A percentile compares a stretch with the other conserved stretches of the same genome.
These are phyloP conservation scores for Pouteria campechiana DNA, from an alignment of 179 eudicot species.

Conservation along the genomic window DNA sequence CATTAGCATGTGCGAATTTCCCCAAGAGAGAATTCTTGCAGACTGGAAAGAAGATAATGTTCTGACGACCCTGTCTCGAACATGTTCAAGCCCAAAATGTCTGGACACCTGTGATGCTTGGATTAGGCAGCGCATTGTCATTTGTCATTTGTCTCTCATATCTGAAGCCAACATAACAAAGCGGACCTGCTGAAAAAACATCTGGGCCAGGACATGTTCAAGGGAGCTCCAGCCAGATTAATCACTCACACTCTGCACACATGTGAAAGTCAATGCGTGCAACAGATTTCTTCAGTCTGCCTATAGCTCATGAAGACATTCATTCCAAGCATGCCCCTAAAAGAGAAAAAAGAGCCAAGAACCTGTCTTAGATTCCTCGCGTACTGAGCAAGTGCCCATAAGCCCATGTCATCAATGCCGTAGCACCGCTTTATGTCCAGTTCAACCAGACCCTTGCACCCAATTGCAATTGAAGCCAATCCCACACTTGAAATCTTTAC, in stretches of 20 bases:
- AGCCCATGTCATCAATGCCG: slow-evolving; percentile 55
- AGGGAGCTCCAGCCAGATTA: no score
- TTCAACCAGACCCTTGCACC: slow-evolving; percentile 51
- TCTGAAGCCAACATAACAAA: not conserved
- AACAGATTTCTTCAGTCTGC: no score
- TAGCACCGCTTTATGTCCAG: slow-evolving; percentile 62
- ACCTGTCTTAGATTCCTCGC: slow-evolving; percentile 62
- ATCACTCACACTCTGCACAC: no score
- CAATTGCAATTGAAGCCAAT: slow-evolving; percentile 44
- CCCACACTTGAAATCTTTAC: slow-evolving; percentile 35
- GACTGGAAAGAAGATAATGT: not conserved
- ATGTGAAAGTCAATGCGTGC: no score
- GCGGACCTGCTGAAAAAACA: no score
- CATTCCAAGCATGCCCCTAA: not conserved
- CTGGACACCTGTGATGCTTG: no score
- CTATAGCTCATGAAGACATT: no score
- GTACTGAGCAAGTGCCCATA: slow-evolving; percentile 55
- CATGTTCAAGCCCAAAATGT: no score
- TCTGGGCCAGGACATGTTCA: no score
- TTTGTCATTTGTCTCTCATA: no score
- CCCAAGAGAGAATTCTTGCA: not conserved
- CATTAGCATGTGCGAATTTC: not conserved
- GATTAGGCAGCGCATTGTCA: no score
- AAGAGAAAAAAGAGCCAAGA: not conserved
- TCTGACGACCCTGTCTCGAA: no score